A percentile compares a stretch with the other conserved stretches of the same genome.
Evolutionary conservation across 768 basidiomycete species (phyloP).

Genomic region (Cyathus striatus): DNA sequence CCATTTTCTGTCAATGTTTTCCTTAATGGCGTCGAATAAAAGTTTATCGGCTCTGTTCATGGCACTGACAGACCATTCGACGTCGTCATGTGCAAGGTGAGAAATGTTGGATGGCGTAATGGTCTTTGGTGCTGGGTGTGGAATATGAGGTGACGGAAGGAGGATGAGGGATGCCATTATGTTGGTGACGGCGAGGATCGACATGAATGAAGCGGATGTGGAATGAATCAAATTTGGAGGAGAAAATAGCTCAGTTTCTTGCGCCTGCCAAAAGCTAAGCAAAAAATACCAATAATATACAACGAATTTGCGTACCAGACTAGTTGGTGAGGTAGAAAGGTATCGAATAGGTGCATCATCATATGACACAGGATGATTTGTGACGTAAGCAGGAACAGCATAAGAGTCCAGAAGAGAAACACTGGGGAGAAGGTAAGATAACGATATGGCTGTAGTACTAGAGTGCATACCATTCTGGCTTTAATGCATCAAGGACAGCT

Average conservation of each 20-base stretch:
- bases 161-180: constrained; percentile 32
- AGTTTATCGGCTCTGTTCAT: constrained; percentile 30
- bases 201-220: constrained; percentile 49
- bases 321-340: no score
- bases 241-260: constrained; percentile 23
- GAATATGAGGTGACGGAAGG: constrained; percentile 41
- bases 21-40: constrained; percentile 27
- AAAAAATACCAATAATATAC: background rate
- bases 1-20: constrained; percentile 14
- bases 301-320: no score
- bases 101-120: constrained; percentile 28
- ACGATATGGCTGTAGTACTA: background rate
- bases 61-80: constrained; percentile 27
- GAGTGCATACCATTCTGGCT: constrained; percentile 40
- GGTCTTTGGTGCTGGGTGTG: constrained; percentile 32
- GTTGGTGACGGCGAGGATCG: constrained; percentile 20
- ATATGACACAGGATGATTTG: constrained; percentile 22
- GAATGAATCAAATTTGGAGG: constrained; percentile 57
- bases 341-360: constrained; percentile 50
- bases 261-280: background rate
- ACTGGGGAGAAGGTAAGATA: constrained; percentile 19
- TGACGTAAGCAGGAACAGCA: constrained; percentile 42
- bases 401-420: constrained; percentile 51
- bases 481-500: constrained; percentile 32
- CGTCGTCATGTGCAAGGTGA: constrained; percentile 22